Evolutionary conservation across 2,329 filamentous ascomycete species (phyloP), one percentile per base, ranked within the genome.

Genomic region (Xylariaceae sp.): DNA sequence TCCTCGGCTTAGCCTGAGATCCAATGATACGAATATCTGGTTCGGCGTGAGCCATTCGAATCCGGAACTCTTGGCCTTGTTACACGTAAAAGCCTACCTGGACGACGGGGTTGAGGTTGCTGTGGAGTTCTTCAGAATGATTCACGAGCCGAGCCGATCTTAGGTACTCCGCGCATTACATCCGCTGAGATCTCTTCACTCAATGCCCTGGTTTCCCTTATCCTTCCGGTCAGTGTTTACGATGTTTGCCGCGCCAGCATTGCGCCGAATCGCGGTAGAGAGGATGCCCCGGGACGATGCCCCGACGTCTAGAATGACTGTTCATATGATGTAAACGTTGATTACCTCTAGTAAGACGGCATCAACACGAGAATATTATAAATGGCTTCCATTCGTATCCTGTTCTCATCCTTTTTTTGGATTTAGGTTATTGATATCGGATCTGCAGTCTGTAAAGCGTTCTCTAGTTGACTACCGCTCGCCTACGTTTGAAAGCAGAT

Each of bases 191-290:
- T 84, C 0, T 83, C 82, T 0, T 71, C 81, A 0, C 63, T 84
- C 27, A 85, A 85, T 55, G 77, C 78, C 1, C 71, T 84, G 35
- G 61, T 75, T 1, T 74, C 79, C 0, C 68, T 84, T 6, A 45
- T 78, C 1, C 64, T 70, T 86, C 1, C 86, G 83, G 83, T 83
- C 83, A 0, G 74, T 80, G 0, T 81, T 80, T 1, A 77, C 71
- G 6, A 76, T 76, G 0, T 65, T 86, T 1, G 79, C 70, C 0
- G 80, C 81, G 0, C 64, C 86, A 31, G 68, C 79, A 12, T 67
- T 76, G 0, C 86, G 86, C 62, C 79, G 79, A 6, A 70, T 84
- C 4, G 68, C 85, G 27, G 19, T 19, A 19, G 19, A 19, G 19
- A 19, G 19, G 19, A 19, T 1, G 19, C 19, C 19, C 19, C 19